phyloP scores from a whole-genome alignment of 768 basidiomycete species.

The Rhizopogon vinicolor region DNA sequence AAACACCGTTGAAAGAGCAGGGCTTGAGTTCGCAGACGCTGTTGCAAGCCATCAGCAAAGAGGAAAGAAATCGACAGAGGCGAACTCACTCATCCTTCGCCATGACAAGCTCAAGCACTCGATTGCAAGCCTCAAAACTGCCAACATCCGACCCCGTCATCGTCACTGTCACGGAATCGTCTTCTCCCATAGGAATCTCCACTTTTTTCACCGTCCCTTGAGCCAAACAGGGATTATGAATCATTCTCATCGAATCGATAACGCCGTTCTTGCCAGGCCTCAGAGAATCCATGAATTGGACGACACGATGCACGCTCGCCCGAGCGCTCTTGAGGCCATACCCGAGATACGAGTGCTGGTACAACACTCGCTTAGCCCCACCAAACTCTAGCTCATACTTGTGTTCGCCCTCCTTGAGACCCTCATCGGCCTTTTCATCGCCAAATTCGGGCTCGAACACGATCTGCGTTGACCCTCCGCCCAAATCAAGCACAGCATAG shows the following conservation, averaged over 20 bases:
- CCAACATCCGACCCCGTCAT: constrained; percentile 86
- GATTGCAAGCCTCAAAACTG: constrained; percentile 80
- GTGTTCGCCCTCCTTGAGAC: constrained; percentile 80
- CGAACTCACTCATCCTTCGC: constrained; percentile 86
- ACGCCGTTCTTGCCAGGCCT: constrained; percentile 15
- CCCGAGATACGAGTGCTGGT: constrained; percentile 97
- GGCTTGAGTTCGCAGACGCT: constrained; percentile 89
- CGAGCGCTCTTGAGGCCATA: constrained; percentile 93
- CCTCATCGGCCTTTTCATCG: constrained; percentile 26
- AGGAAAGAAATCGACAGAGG: background rate
- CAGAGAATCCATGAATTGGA: constrained; percentile 75
- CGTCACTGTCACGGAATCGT: constrained; percentile 51
- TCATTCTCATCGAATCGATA: constrained; percentile 6
- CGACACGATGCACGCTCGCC: constrained; percentile 78
- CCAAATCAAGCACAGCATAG: constrained; percentile 92
- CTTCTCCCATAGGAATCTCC: constrained; percentile 49
- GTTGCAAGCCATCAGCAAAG: background rate
- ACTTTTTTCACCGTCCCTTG: constrained; percentile 59
- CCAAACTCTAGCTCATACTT: constrained; percentile 82
- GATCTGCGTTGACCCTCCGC: constrained; percentile 96
- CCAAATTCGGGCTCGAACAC: constrained; percentile 85
- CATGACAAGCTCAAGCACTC: constrained; percentile 82
- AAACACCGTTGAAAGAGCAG: constrained; percentile 96
- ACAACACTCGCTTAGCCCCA: constrained; percentile 66
- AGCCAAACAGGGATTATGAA: constrained; percentile 78